A percentile compares a stretch with the other conserved stretches of the same genome.
Evolutionary conservation across 768 basidiomycete species (phyloP).

Genomic region (Lactifluus pinguis): DNA sequence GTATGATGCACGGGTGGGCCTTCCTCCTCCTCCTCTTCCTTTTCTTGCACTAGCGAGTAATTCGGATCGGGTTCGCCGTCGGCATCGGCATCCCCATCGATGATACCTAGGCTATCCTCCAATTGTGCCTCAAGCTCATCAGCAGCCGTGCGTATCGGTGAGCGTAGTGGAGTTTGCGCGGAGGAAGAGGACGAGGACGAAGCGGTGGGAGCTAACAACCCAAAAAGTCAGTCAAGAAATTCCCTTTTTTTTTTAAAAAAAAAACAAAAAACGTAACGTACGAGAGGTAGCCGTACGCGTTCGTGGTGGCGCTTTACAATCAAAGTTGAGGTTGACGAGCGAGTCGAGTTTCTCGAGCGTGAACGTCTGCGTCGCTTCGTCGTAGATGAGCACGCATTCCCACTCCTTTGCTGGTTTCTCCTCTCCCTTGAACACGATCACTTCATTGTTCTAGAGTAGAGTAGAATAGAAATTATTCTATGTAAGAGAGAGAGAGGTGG

Average conservation of each 20-base stretch:
- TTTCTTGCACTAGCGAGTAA: background rate
- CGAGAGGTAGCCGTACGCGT: slow-evolving; percentile 15
- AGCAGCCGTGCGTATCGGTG: slow-evolving; percentile 9
- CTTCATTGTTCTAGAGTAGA: slow-evolving; percentile 38
- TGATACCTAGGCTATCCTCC: slow-evolving; percentile 15
- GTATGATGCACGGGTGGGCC: background rate
- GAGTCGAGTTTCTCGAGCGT: slow-evolving; percentile 19
- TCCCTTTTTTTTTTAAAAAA: background rate
- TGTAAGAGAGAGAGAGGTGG: no score
- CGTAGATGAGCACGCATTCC: slow-evolving; percentile 74
- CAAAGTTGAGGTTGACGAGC: slow-evolving; percentile 16
- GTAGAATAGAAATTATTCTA: no score
- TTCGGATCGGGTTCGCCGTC: slow-evolving; percentile 27
- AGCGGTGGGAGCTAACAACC: background rate
- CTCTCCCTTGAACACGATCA: slow-evolving; percentile 45
- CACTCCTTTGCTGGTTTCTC: slow-evolving; percentile 55
- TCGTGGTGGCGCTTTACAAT: background rate
- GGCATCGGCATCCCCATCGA: slow-evolving; percentile 27
- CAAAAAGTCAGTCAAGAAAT: background rate
- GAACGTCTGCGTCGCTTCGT: slow-evolving; percentile 44
- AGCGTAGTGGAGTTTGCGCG: slow-evolving; percentile 4
- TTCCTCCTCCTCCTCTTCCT: background rate
- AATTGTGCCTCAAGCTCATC: slow-evolving; percentile 24
- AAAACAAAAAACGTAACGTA: background rate
- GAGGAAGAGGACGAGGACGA: background rate